Conservation (phyloP, 2,329 filamentous ascomycete species). For the Teratosphaeria pseudoeucalypti region DNA sequence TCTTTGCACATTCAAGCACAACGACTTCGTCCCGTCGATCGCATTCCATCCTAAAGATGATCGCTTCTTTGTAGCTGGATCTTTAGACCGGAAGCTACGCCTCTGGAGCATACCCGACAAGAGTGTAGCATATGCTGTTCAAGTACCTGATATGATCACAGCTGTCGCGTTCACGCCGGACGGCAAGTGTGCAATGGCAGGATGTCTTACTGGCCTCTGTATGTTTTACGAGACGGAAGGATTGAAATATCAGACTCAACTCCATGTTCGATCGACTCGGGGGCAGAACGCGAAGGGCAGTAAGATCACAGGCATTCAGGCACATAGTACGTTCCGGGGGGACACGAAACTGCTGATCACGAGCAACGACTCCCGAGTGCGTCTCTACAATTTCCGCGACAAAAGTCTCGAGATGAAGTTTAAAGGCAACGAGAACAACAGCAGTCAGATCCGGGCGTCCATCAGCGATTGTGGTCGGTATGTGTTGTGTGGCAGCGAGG, state of each 20-base stretch:
- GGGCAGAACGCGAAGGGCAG: conserved; percentile 92
- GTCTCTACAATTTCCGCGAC: conserved; percentile 79
- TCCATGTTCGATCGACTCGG: conserved; percentile 85
- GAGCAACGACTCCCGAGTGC: conserved; percentile 86
- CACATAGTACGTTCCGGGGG: conserved; percentile 50
- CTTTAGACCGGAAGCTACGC: conserved; percentile 74
- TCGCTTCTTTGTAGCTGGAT: conserved; percentile 91
- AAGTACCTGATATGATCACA: conserved; percentile 78
- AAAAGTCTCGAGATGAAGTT: conserved; percentile 82
- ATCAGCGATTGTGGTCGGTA: conserved; percentile 82
- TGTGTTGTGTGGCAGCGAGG: conserved; percentile 87
- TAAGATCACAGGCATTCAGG: conserved; percentile 92
- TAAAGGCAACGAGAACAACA: conserved; percentile 80
- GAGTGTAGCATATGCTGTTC: conserved; percentile 70
- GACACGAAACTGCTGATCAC: conserved; percentile 80
- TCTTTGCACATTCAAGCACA: conserved; percentile 87
- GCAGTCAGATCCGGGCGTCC: conserved; percentile 78
- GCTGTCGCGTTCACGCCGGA: conserved; percentile 90
- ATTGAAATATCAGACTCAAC: conserved; percentile 69
- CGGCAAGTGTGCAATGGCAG: conserved; percentile 79
- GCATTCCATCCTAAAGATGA: conserved; percentile 92
- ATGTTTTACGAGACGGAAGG: conserved; percentile 90
- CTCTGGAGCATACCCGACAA: conserved; percentile 98
- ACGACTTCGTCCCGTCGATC: conserved; percentile 89
- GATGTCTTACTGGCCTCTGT: conserved; percentile 74